A percentile compares a stretch with the other conserved stretches of the same genome.
Evolutionary conservation across 805 yeast species (phyloP).

Genomic region (Phaffomyces thermotolerans): DNA sequence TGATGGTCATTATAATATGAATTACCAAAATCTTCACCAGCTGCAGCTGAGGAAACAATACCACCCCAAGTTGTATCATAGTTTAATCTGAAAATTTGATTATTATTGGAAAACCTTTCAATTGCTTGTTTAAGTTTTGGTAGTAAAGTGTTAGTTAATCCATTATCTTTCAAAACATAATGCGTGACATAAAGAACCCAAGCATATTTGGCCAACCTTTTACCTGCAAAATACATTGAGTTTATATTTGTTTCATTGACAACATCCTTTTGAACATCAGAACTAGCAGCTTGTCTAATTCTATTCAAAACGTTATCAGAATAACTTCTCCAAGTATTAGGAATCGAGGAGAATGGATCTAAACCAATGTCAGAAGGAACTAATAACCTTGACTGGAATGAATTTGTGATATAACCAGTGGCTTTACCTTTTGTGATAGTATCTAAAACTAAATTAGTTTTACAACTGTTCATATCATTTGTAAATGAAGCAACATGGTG

Average conservation of each 20-base stretch:
- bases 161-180: constrained; percentile 50
- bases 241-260: constrained; percentile 48
- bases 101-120: constrained; percentile 58
- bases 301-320: constrained; percentile 23
- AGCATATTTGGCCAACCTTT: constrained; percentile 83
- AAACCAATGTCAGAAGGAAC: constrained; percentile 40
- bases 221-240: constrained; percentile 90
- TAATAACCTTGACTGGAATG: constrained; percentile 33
- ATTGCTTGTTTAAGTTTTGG: constrained; percentile 60
- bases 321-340: constrained; percentile 23
- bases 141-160: constrained; percentile 44
- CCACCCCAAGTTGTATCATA: constrained; percentile 83
- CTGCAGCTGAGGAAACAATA: constrained; percentile 57
- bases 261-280: constrained; percentile 33
- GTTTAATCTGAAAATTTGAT: constrained; percentile 62
- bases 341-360: constrained; percentile 33
- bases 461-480: constrained; percentile 20
- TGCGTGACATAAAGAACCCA: constrained; percentile 71
- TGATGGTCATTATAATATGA: constrained; percentile 70
- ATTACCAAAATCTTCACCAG: constrained; percentile 63
- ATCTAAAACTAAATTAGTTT: constrained; percentile 33
- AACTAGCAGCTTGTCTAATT: constrained; percentile 28
- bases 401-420: constrained; percentile 36
- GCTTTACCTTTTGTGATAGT: constrained; percentile 46
- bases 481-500: constrained; percentile 49